Evolutionary conservation across 2,329 filamentous ascomycete species (phyloP), one percentile per base, ranked within the genome.

Genomic region (Aureobasidium uvarum): DNA sequence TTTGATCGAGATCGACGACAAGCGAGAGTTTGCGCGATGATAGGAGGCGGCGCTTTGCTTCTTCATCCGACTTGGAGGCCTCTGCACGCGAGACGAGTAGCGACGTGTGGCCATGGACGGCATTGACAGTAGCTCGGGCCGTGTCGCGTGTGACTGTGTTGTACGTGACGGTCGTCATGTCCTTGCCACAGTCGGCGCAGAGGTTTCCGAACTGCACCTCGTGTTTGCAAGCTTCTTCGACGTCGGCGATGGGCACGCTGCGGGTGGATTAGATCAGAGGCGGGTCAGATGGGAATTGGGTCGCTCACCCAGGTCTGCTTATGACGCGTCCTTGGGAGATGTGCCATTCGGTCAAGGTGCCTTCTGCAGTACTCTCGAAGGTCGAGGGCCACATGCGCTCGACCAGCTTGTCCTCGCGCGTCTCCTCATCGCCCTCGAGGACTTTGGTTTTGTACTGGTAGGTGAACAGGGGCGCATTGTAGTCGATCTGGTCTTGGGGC

Each of bases 1-100:
- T 99, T 80, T 98, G 94, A 75, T 99, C 95, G 64, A 99, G 83
- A 82, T 99, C 95, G 71, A 99, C 95, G 31, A 99, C 95, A 51
- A 99, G 83, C 52, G 91, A 96, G 51, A 99, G 84, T 79, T 96
- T 96, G 70, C 89, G 86, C 68, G 89, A 86, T 66, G 87, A 84
- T 50, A 99, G 81, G 48, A 99, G 82, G 23, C 94, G 88, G 67
- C 87, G 85, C 80, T 97, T 96, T 16, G 92, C 85, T 71, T 96
- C 90, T 74, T 93, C 88, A 77, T 98, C 94, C 66, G 91, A 89
- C 69, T 86, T 87, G 56, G 86, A 86, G 16, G 95, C 95, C 74
- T 96, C 91, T 66, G 85, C 84, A 71, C 87, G 83, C 77, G 92
- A 97, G 72, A 99, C 91, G 55, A 89, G 92, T 68, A 99, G 83